These are phyloP conservation scores for Globisporangium paroecandrum DNA, from an alignment of 352 stramenopile genomes.

Conservation along the genomic window DNA sequence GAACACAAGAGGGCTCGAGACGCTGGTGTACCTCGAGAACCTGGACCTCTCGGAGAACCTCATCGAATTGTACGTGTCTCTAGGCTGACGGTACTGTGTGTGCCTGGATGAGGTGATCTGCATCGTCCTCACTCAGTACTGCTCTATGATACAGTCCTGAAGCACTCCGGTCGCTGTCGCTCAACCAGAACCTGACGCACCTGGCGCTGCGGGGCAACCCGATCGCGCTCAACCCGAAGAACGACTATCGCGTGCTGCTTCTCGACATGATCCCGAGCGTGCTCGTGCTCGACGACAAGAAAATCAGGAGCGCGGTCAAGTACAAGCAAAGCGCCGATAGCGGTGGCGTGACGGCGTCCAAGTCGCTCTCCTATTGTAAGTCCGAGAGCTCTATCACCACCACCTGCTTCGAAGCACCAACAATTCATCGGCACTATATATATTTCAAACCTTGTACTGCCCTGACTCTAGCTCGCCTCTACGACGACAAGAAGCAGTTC, in stretches of 20 bases:
- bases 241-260: conserved; percentile 61
- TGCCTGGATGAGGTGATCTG: background rate
- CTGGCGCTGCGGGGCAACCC: conserved; percentile 65
- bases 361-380: conserved; percentile 76
- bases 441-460: background rate
- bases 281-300: conserved; percentile 74
- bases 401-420: background rate
- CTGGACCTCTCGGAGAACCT: conserved; percentile 75
- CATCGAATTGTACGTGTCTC: conserved; percentile 50
- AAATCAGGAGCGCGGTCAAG: conserved; percentile 51
- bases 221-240: conserved; percentile 44
- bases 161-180: conserved; percentile 51
- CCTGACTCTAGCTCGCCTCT: conserved; percentile 49
- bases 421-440: background rate
- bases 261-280: conserved; percentile 74
- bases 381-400: background rate
- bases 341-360: conserved; percentile 24
- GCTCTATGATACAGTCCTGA: conserved; percentile 35
- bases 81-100: too few relatives aligned
- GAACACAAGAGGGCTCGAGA: conserved; percentile 66
- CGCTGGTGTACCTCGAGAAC: conserved; percentile 51
- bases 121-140: background rate
- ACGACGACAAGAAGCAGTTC: conserved; percentile 80
- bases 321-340: conserved; percentile 30
- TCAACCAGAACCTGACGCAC: conserved; percentile 71